Evolutionary conservation across 2,329 filamentous ascomycete species (phyloP), one percentile per base, ranked within the genome.

Genomic region (Lecanicillium sp.): DNA sequence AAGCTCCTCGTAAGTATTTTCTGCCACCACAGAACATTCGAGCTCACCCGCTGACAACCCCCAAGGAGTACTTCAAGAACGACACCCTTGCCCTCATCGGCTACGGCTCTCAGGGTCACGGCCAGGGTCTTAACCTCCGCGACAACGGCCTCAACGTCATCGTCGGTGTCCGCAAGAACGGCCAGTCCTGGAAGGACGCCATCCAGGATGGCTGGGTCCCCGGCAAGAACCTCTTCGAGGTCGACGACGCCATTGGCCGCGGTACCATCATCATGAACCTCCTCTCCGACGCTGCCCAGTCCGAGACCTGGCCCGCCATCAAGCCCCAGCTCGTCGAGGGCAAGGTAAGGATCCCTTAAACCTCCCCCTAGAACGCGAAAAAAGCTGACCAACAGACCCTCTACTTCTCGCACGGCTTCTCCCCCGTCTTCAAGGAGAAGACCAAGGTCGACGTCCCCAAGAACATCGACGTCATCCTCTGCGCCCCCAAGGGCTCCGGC

Each of bases 371-470:
- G 26, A 37, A 17, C 14, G 23, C n/a, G 14, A 15, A 19, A 17
- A 17, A 11, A 21, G 21, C 26, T 24, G 17, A 46, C 27, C 7
- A 10, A 5, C 56, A 93, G 91, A 98, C 93, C 53, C 88, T 98
- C 62, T 98, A 98, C 86, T 98, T 98, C 83, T 97, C 93, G 61
- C 93, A 98, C 83, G 93, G 93, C 67, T 98, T 98, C 87, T 97
- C 93, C 55, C 93, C 93, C 68, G 90, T 98, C 74, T 98, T 98
- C 88, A 96, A 96, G 81, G 86, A 95, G 71, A 84, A 93, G 68
- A 98, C 93, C 81, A 95, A 96, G 75, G 93, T 98, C 68, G 93
- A 98, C 55, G 88, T 96, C 55, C 93, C 93, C 73, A 81, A 71
- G 59, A 87, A 97, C 75, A 87, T 98, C 68, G 93, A 98, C 72